Evolutionary conservation across 352 stramenopile genomes (phyloP).

Genomic region (Globisporangium apiculatum): DNA sequence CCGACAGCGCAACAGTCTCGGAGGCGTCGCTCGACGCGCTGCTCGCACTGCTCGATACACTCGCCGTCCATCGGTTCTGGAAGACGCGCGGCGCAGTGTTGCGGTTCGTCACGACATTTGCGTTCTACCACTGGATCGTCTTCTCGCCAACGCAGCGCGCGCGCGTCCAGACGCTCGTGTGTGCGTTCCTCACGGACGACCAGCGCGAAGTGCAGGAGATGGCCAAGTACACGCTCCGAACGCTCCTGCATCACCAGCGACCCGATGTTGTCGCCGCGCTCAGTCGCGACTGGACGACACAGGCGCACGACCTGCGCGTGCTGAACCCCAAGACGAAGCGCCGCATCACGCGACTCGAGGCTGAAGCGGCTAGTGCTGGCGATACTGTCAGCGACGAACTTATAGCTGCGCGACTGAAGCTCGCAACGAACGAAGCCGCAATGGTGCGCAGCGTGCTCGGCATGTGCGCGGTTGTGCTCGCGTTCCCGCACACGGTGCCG

Average conservation of each 20-base stretch:
- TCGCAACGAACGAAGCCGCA: constrained; percentile 36
- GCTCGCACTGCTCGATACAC: constrained; percentile 32
- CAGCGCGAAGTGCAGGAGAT: constrained; percentile 77
- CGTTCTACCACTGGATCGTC: constrained; percentile 72
- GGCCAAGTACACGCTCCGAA: constrained; percentile 65
- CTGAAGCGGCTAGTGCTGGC: constrained; percentile 11
- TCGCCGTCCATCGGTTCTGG: constrained; percentile 38
- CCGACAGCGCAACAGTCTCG: not conserved
- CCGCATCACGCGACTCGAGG: constrained; percentile 34
- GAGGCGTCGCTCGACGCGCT: constrained; percentile 17
- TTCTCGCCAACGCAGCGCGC: constrained; percentile 27
- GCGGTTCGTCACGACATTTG: constrained; percentile 66
- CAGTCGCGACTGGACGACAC: constrained; percentile 27
- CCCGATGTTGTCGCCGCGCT: constrained; percentile 24
- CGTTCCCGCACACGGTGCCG: constrained; percentile 73
- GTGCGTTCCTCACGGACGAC: constrained; percentile 51
- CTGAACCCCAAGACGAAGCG: constrained; percentile 59
- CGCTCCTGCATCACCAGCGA: constrained; percentile 55
- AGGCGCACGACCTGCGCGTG: constrained; percentile 30
- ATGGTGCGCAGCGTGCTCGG: constrained; percentile 65
- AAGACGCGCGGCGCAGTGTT: constrained; percentile 65
- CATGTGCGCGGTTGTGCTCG: constrained; percentile 62
- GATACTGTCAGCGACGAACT: constrained; percentile 19
- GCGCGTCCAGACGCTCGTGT: constrained; percentile 45
- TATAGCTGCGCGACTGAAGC: constrained; percentile 25